Base-by-base conservation (phyloP, 352 stramenopile species). In the Pythium utonaiense region DNA sequence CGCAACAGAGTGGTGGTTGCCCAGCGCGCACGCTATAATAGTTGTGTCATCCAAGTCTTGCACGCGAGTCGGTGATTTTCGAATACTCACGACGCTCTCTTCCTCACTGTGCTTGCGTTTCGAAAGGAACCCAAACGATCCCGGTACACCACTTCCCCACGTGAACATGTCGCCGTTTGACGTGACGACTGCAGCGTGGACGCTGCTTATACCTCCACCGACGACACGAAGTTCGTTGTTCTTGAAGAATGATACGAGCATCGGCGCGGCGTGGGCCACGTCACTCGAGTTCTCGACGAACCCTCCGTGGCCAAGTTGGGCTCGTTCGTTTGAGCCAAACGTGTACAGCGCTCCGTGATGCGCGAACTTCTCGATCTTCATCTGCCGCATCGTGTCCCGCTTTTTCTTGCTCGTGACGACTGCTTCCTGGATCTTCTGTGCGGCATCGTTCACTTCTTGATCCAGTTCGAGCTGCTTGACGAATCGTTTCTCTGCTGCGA, bases 341-440 rank as follows among this genome's bases (percentile, higher is more conserved):
- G 78, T 82, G 57, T 91, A 91, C 17, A 91, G 54, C 6, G 82
- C 82, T 13, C 82, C 82, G 44, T 88, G 79, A 25, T 83, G 77
- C 13, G 82, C 76, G 30, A 88, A 89, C 36, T 77, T 72, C 53
- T 89, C 82, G 40, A 91, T 80, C 55, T 89, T 89, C 30, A 80
- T 76, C 50, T 84, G 74, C 14, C 75, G 76, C 60, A 91, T 66
- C 12, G 59, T 71, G n/a, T 89, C 82, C 16, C 77, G 73, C 16
- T 73, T 80, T 60, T 86, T 83, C 62, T 86, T 89, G 38, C 76
- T 71, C 9, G 74, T 76, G 25, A 83, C 66, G n/a, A 88, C 69
- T 3, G 78, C 78, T 12, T 91, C 82, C 36, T 88, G 78, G 34
- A 88, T 83, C 27, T 78, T 86, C 28, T 83, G 73, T 0, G 75